Percentiles rank a stretch among this genome's conserved stretches.
These are phyloP conservation scores for Canariomyces notabilis DNA, from an alignment of 2,329 filamentous ascomycete species.

Conservation along the genomic window DNA sequence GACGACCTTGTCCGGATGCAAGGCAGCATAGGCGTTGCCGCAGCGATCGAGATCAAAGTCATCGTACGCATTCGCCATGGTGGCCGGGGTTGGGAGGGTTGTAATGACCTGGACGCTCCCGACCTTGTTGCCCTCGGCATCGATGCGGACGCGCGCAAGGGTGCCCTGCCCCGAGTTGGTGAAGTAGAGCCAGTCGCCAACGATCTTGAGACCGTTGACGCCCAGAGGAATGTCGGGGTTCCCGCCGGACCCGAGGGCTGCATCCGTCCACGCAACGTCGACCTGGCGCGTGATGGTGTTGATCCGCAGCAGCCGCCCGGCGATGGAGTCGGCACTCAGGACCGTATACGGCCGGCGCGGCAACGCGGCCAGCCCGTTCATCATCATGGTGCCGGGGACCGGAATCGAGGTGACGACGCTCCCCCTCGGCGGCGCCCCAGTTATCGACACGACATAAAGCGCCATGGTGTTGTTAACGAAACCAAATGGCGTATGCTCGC, in stretches of 20 bases:
- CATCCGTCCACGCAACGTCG: not conserved
- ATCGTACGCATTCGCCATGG: conserved; percentile 2
- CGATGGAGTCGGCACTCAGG: conserved; percentile 3
- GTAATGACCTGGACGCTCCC: conserved; percentile 1
- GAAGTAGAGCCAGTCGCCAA: conserved; percentile 5
- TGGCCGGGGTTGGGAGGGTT: not conserved
- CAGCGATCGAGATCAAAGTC: conserved; percentile 5
- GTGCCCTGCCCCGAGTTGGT: conserved; percentile 9
- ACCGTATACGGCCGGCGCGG: not conserved
- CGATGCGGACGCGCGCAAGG: conserved; percentile 2
- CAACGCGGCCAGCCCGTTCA: conserved; percentile 9
- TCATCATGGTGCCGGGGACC: conserved; percentile 4
- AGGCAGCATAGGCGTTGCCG: conserved; percentile 2
- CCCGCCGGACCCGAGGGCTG: not conserved
- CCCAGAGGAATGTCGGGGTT: conserved; percentile 1
- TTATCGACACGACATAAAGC: not conserved
- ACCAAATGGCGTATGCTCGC: not conserved
- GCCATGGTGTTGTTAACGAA: not conserved
- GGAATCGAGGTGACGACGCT: not conserved
- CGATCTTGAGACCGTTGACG: conserved; percentile 5
- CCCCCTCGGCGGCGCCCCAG: not conserved
- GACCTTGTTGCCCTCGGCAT: not conserved
- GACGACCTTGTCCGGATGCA: not conserved
- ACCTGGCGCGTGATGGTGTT: conserved; percentile 2
- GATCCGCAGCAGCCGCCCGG: conserved; percentile 5